Base-by-base conservation (phyloP, 2,329 filamentous ascomycete species). In the Hansfordia pulvinata region DNA sequence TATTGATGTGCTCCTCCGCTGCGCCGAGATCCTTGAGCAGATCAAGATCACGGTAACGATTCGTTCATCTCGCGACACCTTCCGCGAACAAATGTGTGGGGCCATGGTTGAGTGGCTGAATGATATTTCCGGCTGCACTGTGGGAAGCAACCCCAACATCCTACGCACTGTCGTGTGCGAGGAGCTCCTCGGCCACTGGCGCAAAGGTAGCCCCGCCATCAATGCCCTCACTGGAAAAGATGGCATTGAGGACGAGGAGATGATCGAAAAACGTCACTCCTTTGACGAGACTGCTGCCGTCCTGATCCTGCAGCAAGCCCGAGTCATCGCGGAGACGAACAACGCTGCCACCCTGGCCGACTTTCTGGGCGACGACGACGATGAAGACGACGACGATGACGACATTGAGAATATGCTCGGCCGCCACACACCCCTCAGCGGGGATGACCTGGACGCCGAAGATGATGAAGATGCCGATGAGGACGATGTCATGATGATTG, bases 41-140 rank as follows among this genome's bases (percentile, higher is more conserved):
- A 94, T 98, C 50, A 86, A 93, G 47, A 74, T 98, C 30, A 96
- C 90, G 0, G 84, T 94, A 25, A 98, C 90, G 1, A 85, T 98
- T 34, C 74, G 90, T 23, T 93, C 88, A 8, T 75, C 90, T 5
- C 71, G 92, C 40, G 90, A 98, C 53, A 96, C 85, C 0, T 98
- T 96, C 55, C 71, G 90, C 32, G 90, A 98, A 49, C 82, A 96
- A 49, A 98, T 98, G 92, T 94, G 86, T 42, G 85, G 82, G n/a
- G 84, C 85, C 10, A 88, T 98, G 34, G 79, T 98, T 28, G 86
- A 94, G 42, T 98, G 92, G 92, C 66, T 98, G 12, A 69, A 76
- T 27, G 92, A 98, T 50, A 92, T 98, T 42, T 72, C 85, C 6
- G 85, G 85, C 17, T 94, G 86, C 51, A 79, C 74, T 28, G 80